A percentile compares a stretch with the other conserved stretches of the same genome.
Conservation (phyloP, 2,329 filamentous ascomycete genomes). For the Tolypocladium guangdongense region DNA sequence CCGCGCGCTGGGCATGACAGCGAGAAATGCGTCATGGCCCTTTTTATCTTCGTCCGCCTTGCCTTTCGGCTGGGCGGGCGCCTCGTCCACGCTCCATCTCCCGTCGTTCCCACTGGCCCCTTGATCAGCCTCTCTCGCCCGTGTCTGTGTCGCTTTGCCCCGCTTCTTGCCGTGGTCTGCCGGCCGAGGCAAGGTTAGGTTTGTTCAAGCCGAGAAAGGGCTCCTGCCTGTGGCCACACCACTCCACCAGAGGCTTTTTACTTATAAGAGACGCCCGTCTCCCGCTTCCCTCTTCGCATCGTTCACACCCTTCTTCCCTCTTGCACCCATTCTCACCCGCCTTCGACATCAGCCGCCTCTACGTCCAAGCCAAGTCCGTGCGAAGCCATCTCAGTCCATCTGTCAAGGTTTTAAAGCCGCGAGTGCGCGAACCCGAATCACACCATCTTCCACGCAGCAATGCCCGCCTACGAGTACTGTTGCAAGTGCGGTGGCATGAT, state of each 20-base stretch:
- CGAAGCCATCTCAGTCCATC: background rate
- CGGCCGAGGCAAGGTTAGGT: background rate
- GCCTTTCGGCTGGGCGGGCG: background rate
- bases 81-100: background rate
- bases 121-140: background rate
- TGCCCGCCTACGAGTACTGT: conserved; percentile 40
- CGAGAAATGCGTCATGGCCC: conserved; percentile 17
- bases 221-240: background rate
- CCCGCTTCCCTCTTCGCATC: background rate
- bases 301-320: background rate
- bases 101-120: background rate
- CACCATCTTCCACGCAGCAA: conserved; percentile 11
- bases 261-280: background rate
- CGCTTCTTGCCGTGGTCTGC: background rate
- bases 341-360: background rate
- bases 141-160: background rate
- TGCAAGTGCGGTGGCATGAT: conserved; percentile 45
- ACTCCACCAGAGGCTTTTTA: background rate
- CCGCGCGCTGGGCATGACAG: conserved; percentile 10
- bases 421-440: background rate
- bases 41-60: background rate
- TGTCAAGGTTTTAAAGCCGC: background rate
- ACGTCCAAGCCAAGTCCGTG: background rate
- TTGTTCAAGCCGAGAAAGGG: background rate
- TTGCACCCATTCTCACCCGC: background rate